Evolutionary conservation across 148 eudicot genomes (phyloP).

Genomic region (Rheum nobile): DNA sequence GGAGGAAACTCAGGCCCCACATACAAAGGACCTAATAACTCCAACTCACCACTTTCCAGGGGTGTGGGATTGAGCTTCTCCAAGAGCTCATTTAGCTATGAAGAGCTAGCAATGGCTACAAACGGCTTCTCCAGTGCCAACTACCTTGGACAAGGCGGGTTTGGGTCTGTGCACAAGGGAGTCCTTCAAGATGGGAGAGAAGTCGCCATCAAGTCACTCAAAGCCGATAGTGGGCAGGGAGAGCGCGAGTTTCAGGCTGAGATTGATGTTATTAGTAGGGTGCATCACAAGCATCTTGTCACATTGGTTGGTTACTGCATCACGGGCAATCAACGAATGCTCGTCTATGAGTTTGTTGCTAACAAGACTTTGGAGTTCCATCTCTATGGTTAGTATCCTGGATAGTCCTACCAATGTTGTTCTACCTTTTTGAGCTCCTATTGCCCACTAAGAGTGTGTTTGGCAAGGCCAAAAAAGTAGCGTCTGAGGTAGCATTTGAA

Average conservation of each 20-base stretch:
- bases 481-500: too few species aligned
- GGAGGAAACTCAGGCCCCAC: conserved; percentile 57
- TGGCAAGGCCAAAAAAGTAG: too few species aligned
- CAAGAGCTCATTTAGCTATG: conserved; percentile 60
- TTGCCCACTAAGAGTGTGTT: too few species aligned
- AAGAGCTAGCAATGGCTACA: conserved; percentile 79
- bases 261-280: conserved; percentile 93
- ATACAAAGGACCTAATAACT: conserved; percentile 36
- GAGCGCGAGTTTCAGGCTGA: conserved; percentile 95
- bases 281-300: conserved; percentile 97
- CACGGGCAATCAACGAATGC: conserved; percentile 61
- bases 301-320: conserved; percentile 87
- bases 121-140: conserved; percentile 78
- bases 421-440: not conserved
- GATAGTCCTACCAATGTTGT: not conserved
- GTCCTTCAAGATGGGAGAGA: conserved; percentile 83
- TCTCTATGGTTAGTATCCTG: conserved; percentile 28
- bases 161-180: conserved; percentile 86
- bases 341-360: conserved; percentile 83
- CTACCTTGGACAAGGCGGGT: conserved; percentile 94
- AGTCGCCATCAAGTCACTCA: conserved; percentile 84
- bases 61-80: conserved; percentile 49
- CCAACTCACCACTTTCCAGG: conserved; percentile 45
- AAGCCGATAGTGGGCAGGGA: conserved; percentile 86
- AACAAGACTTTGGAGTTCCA: conserved; percentile 76